Evolutionary conservation across 345 rosid genomes (phyloP), one percentile per base, ranked within the genome.

Genomic region (Dovyalis caffra): DNA sequence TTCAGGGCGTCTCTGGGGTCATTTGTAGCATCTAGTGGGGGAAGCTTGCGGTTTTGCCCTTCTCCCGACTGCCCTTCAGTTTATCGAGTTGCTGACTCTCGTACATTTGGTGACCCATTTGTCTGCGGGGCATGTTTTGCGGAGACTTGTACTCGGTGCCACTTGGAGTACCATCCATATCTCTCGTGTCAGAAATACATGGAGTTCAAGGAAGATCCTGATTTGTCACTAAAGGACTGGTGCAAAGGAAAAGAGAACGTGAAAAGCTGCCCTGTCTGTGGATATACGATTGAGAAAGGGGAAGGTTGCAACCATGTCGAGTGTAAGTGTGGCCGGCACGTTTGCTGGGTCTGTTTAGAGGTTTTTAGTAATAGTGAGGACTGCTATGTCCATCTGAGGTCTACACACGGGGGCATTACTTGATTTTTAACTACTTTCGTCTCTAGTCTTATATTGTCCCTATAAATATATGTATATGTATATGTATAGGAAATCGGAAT

Each of bases 11-110:
- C 98, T 26, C 58, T 95, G 58, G 87, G 86, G 67, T 82, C 88
- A 45, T 90, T 82, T 65, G 94, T 90, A 3, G 83, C 90, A 32
- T 80, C 97, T 0, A 91, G 97, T 62, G 78, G 84, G 43, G 93
- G 90, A 20, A 72, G 40, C 33, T 91, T 85, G 77, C 79, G 91
- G 79, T 95, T 92, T 78, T 94, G 97, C 84, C 88, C 98, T 8
- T 89, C 97, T 51, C 97, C 97, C 0, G 98, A 91, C 80, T 94
- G 97, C 82, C 92, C 90, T 32, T 90, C 95, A 2, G 80, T 94
- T 57, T 91, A 94, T 72, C 85, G 78, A 51, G 90, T 87, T 12
- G 85, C 92, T 28, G 85, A 80, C 20, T n/a, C 57, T 38, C 82
- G 60, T 23, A 79, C 73, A 10, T 57, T 25, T 0, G 80, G 81